Conservation (phyloP, 176 grass and related monocot species). For the Musa acuminata region DNA sequence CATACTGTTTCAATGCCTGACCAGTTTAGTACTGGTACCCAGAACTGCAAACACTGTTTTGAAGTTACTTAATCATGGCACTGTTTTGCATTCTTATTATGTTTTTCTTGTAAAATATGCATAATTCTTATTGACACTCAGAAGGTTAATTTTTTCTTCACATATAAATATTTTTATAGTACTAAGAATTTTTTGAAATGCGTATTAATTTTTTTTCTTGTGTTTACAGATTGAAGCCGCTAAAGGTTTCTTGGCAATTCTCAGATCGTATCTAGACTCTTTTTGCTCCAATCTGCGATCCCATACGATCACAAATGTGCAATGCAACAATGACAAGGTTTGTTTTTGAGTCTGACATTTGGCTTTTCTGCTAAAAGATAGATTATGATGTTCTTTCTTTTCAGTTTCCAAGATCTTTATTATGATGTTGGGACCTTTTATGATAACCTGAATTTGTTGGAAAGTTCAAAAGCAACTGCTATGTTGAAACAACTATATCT, state of each 20-base stretch:
- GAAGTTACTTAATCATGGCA: too few species aligned
- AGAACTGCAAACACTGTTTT: too few species aligned
- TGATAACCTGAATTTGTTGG: neutral
- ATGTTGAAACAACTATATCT: too few species aligned
- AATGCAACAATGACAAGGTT: constrained; percentile 99
- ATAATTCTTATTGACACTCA: too few species aligned
- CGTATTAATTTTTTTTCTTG: neutral
- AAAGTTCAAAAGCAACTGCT: neutral
- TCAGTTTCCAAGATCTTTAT: too few species aligned
- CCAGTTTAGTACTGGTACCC: too few species aligned
- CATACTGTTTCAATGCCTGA: too few species aligned
- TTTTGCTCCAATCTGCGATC: constrained; percentile 87
- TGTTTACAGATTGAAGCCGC: constrained; percentile 80
- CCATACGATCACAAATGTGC: constrained; percentile 97
- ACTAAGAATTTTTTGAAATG: neutral
- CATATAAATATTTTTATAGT: neutral
- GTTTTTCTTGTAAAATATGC: too few species aligned
- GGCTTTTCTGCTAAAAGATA: neutral
- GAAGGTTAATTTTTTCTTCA: too few species aligned
- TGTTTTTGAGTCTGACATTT: neutral
- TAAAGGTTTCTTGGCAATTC: constrained; percentile 87
- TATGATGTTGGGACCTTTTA: neutral
- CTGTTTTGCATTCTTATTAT: too few species aligned
- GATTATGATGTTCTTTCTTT: too few species aligned
- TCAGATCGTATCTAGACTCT: constrained; percentile 91